Evolutionary conservation across 1,284 basidiomycete species (phyloP).

Genomic region (Trichosporon inkin): DNA sequence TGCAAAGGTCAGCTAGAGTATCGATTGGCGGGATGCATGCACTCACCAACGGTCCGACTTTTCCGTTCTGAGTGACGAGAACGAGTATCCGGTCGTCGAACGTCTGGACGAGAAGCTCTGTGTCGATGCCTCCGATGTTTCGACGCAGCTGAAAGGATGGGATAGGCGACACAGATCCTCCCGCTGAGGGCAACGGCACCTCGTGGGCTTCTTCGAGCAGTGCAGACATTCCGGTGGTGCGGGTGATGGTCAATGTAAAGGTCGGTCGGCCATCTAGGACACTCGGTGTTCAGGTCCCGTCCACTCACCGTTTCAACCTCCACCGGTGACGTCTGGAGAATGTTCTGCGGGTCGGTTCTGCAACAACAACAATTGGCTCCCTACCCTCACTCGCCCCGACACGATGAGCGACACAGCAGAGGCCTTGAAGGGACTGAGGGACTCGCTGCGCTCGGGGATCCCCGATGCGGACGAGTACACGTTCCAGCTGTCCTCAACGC

Average conservation of each 20-base stretch:
- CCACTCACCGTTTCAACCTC: background rate
- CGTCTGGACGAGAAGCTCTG: conserved; percentile 69
- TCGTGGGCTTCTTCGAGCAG: conserved; percentile 35
- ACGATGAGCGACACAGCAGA: conserved; percentile 14
- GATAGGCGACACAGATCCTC: conserved; percentile 26
- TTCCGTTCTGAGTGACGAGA: conserved; percentile 75
- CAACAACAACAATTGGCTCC: background rate
- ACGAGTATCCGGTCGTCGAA: conserved; percentile 76
- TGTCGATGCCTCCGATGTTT: conserved; percentile 58
- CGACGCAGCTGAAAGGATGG: conserved; percentile 52
- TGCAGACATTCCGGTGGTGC: conserved; percentile 26
- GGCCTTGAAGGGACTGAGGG: conserved; percentile 22
- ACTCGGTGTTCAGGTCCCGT: background rate
- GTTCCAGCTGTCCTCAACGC: conserved; percentile 13
- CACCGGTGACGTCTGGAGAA: background rate
- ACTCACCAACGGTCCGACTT: conserved; percentile 75
- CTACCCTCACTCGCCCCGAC: background rate
- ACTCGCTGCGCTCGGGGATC: conserved; percentile 30
- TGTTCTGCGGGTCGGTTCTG: background rate
- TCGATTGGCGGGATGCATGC: background rate
- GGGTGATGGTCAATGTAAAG: background rate
- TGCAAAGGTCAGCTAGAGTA: conserved; percentile 38
- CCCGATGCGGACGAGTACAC: conserved; percentile 28
- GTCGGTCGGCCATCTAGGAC: background rate
- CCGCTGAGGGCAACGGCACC: conserved; percentile 5